Base-by-base conservation (phyloP, 164 flowering plant genomes). In the Malania oleifera region DNA sequence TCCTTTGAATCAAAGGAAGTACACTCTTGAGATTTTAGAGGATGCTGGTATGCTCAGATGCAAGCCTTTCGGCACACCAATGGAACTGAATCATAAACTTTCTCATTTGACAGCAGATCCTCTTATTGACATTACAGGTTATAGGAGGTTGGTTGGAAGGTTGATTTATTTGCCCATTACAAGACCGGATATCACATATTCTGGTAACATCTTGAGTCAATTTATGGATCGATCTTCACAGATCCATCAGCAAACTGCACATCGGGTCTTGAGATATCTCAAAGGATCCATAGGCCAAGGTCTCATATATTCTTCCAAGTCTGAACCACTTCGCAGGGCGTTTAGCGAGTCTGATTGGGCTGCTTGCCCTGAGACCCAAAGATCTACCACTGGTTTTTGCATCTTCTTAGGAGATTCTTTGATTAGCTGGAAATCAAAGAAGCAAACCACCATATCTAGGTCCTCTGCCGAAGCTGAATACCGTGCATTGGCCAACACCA, bases 271-370 rank as follows among this genome's bases (percentile, higher is more conserved):
- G n/a, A n/a, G n/a, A n/a, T n/a, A n/a, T n/a, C n/a, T n/a, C n/a
- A n/a, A n/a, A n/a, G 24, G 44, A 19, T 10, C 54, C 9, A 6
- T 37, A 15, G 5, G 15, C 22, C 47, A 40, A 37, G 50, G 57
- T 7, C 2, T 60, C 2, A 23, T 50, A 1, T 28, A 38, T 37
- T 8, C 13, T 13, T 8, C 25, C 10, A 14, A 13, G 7, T 6
- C 24, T 19, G 38, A 14, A 17, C 28, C 20, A 51, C 5, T 3
- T 2, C 47, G 56, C 10, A 14, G 20, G 0, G 62, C 55, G 11
- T 64, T 17, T 43, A 28, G 17, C 24, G 67, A 64, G 14, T 14
- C 62, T 22, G 49, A 64, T 24, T 64, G 62, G 62, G 62, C 22
- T 4, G 17, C 26, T 13, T 57, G 52, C 34, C 18, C 43, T 1